Base-by-base conservation (phyloP, 2,329 filamentous ascomycete species). In the Monosporascus sp. region DNA sequence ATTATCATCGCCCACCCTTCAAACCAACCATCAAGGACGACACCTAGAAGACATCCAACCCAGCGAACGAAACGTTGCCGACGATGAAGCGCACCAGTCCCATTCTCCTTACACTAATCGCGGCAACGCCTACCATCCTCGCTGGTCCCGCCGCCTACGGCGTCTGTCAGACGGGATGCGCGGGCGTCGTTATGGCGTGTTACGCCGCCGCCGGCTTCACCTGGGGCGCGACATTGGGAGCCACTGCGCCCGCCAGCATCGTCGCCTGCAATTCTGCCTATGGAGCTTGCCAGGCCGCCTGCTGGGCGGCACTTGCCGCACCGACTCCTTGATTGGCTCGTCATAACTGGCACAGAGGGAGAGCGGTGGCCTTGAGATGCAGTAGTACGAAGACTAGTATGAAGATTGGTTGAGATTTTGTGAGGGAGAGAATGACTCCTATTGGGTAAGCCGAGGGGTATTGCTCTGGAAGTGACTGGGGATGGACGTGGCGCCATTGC, bases 261-360 rank as follows among this genome's bases (percentile, higher is more conserved):
- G 1, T 76, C 2, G 70, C 63, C 0, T 81, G 77, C 54, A 79
- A 80, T 55, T 1, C 61, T 2, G 70, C 73, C 0, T 79, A 66
- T 52, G 77, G 76, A 0, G 64, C 58, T 1, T 81, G 76, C 49
- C 70, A 74, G 55, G 72, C 72, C 11, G 68, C 69, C n/a, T 79
- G 76, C 60, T 69, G 69, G 5, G 65, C 65, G 2, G 55, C 66
- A 4, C 37, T 71, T 11, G 35, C 73, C 2, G 52, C 58, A 1
- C 72, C 70, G 1, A 72, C 63, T 1, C 67, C 53, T 9, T 74
- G 52, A 67, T 31, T 9, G 27, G 27, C 27, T 31, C 9, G 9
- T 11, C 27, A 11, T 11, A 31, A 5, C 9, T 31, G 27, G 27
- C 27, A 11, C 27, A 31, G 1, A 11, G 27, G 27, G 9, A 11